Evolutionary conservation across 192 early-diverging fungal genomes (phyloP), one percentile per base, ranked within the genome.

Genomic region (Podila epigama): DNA sequence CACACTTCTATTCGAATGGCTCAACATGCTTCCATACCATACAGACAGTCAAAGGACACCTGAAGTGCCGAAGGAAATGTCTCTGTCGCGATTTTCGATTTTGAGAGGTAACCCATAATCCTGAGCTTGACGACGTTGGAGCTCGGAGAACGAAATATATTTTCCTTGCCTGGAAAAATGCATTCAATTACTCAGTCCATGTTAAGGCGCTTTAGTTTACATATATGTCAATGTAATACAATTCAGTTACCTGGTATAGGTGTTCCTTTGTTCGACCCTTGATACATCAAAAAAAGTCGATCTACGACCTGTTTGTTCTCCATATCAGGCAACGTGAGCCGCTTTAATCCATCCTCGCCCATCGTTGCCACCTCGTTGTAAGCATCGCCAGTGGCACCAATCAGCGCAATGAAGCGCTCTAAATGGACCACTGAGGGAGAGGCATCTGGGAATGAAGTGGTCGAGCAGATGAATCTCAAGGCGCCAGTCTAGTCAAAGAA

Each of bases 301-400:
- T 73, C 53, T 10, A 81, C 55, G 9, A 77, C 68, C 20, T 36
- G n/a, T 22, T 63, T 79, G 35, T 92, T 83, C 40, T 98, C 95
- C 34, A 90, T 78, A 70, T 95, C 84, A 4, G 91, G 87, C 34
- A 89, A 88, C 5, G 81, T 81, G 44, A 91, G 75, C 48, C 89
- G 81, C 82, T 91, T 92, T 31, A 95, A 31, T 15, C 90, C 92
- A 67, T 95, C 93, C 59, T 98, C 94, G 33, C 92, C 91, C 8
- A 89, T 87, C 15, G 83, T 80, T 1, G 90, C 81, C 3, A 88
- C 79, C 42, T 93, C 87, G 66, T 92, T 85, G 63, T 90, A 89
- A 0, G 91, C 60, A 82, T 97, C 95, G 53, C 86, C 85, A 0
- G 87, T 71, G 15, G 86, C 91, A 4, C 79, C 81, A 13, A 93